Conservation (phyloP, 2,329 filamentous ascomycete species). For the Clonostachys sp. region DNA sequence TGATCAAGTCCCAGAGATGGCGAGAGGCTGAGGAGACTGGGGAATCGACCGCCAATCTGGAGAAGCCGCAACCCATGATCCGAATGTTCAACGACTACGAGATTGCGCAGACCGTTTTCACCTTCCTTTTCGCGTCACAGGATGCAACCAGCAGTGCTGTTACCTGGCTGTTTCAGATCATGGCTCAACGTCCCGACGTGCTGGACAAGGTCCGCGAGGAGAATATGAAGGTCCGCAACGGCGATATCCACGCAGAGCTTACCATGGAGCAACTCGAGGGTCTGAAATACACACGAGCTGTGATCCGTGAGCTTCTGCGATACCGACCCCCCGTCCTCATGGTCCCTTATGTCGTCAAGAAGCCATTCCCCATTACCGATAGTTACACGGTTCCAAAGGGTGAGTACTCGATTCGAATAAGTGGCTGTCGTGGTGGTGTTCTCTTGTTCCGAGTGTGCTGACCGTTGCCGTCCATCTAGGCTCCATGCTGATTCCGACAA, state of each 20-base stretch:
- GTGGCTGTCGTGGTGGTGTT: background rate
- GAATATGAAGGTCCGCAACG: constrained; percentile 72
- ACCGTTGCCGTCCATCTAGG: constrained; percentile 37
- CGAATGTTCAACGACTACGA: constrained; percentile 87
- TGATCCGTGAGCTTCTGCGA: constrained; percentile 85
- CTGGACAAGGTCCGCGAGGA: constrained; percentile 89
- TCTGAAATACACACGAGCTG: constrained; percentile 84
- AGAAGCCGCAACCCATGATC: constrained; percentile 79
- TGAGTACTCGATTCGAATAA: constrained; percentile 19
- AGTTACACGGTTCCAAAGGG: constrained; percentile 90
- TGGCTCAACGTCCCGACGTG: constrained; percentile 90
- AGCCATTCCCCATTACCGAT: constrained; percentile 84
- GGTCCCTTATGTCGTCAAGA: constrained; percentile 94
- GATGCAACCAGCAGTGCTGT: constrained; percentile 91
- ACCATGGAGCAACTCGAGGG: constrained; percentile 85
- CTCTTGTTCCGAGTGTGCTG: background rate
- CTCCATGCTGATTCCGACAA: constrained; percentile 90
- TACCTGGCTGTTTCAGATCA: constrained; percentile 93
- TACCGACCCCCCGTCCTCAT: constrained; percentile 96
- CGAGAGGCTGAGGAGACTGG: constrained; percentile 73
- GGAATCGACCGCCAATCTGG: constrained; percentile 58
- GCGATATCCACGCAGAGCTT: constrained; percentile 65
- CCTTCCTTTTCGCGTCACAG: constrained; percentile 95
- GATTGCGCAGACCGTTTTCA: constrained; percentile 90
- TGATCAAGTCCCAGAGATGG: constrained; percentile 81